phyloP scores from a whole-genome alignment of 768 basidiomycete species.

The Postia placenta region DNA sequence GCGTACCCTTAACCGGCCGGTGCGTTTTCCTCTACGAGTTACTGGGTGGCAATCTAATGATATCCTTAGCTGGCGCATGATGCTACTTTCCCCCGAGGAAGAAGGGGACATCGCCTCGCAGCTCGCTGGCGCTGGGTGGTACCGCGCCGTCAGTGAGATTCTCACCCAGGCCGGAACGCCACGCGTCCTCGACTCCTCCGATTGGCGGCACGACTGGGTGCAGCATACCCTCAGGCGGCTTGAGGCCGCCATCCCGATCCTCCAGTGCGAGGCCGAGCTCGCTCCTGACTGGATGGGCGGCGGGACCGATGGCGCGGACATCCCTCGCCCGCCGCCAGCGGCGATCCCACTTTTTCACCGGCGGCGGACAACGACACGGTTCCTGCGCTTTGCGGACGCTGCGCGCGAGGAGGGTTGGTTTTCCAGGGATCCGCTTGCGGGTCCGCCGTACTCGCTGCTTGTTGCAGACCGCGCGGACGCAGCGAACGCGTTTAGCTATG shows the following conservation, averaged over 20 bases:
- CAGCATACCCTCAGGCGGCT: slow-evolving; percentile 69
- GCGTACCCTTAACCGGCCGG: slow-evolving; percentile 81
- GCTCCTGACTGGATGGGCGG: slow-evolving; percentile 52
- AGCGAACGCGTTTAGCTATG: slow-evolving; percentile 92
- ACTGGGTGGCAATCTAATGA: background rate
- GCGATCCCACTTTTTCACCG: slow-evolving; percentile 79
- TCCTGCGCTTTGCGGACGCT: slow-evolving; percentile 52
- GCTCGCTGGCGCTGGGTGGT: slow-evolving; percentile 84
- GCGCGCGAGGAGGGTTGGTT: slow-evolving; percentile 35
- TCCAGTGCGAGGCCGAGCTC: slow-evolving; percentile 53
- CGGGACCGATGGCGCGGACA: slow-evolving; percentile 38
- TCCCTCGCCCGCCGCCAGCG: slow-evolving; percentile 76
- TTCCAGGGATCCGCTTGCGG: slow-evolving; percentile 57
- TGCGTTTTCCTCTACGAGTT: no score
- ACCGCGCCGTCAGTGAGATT: slow-evolving; percentile 73
- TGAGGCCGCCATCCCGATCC: slow-evolving; percentile 64
- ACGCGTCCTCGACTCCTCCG: slow-evolving; percentile 58
- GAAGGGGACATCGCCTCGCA: slow-evolving; percentile 84
- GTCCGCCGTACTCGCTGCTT: slow-evolving; percentile 86
- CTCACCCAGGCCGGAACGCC: slow-evolving; percentile 59
- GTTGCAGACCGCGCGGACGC: slow-evolving; percentile 82
- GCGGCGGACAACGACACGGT: slow-evolving; percentile 66
- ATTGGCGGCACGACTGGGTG: slow-evolving; percentile 93
- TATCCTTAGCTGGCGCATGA: slow-evolving; percentile 74
- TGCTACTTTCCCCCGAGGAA: slow-evolving; percentile 87